These are phyloP conservation scores for Moesziomyces antarcticus DNA, from an alignment of 1,284 basidiomycete genomes.

Conservation along the genomic window DNA sequence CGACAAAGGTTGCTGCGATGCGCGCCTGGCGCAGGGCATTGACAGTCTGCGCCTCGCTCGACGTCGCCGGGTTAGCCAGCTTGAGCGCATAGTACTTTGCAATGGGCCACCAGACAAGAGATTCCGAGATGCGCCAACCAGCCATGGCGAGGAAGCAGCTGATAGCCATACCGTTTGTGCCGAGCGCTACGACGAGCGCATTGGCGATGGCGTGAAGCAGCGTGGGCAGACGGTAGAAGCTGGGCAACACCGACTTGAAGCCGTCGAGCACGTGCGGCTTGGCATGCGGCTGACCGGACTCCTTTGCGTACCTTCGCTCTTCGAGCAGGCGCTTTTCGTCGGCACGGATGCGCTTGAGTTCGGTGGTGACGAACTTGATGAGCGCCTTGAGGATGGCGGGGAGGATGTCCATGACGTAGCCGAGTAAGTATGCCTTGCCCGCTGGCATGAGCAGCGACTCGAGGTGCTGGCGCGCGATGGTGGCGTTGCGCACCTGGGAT, in stretches of 20 bases:
- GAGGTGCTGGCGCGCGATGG: constrained; percentile 17
- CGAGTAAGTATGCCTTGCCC: constrained; percentile 53
- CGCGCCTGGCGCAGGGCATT: constrained; percentile 16
- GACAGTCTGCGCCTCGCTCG: constrained; percentile 6
- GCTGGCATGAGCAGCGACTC: constrained; percentile 54
- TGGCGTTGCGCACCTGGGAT: neutral
- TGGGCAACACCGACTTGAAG: constrained; percentile 27
- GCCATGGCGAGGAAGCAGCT: constrained; percentile 53
- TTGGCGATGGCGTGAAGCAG: constrained; percentile 30
- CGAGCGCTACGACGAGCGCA: constrained; percentile 36
- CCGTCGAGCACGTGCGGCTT: constrained; percentile 8
- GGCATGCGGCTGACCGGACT: constrained; percentile 10
- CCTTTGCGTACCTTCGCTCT: constrained; percentile 29
- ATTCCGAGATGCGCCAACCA: constrained; percentile 42
- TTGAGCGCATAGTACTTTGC: constrained; percentile 46
- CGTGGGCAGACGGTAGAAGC: constrained; percentile 26
- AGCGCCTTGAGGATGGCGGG: constrained; percentile 59
- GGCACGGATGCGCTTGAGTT: constrained; percentile 37
- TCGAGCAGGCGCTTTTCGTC: constrained; percentile 38
- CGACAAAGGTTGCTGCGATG: constrained; percentile 49
- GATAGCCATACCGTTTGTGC: constrained; percentile 49
- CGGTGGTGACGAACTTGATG: constrained; percentile 44
- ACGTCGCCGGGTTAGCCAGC: constrained; percentile 14
- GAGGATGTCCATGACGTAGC: constrained; percentile 58
- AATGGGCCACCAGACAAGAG: constrained; percentile 51